Evolutionary conservation across 2,329 filamentous ascomycete genomes (phyloP), one percentile per base, ranked within the genome.

Genomic region (Hortaea sp.): DNA sequence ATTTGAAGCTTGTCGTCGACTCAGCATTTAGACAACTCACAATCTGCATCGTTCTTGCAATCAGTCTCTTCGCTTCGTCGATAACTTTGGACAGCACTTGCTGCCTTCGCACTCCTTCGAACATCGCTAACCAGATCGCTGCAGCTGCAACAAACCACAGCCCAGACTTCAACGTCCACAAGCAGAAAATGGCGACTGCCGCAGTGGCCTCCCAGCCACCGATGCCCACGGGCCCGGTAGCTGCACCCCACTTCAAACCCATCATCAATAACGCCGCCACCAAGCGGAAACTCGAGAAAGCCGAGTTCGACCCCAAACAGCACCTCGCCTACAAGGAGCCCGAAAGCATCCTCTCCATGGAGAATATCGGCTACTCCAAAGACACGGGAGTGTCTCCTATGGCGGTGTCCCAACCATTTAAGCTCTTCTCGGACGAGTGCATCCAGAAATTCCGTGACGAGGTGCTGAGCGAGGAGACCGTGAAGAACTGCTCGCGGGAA

Each of bases 331-430:
- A 73, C 60, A 66, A 71, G 44, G 59, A 70, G 10, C 71, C 74
- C 7, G 66, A 71, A 10, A 71, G 74, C 50, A 65, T 77, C 39
- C 64, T 77, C 54, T 76, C 69, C 12, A 84, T 84, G 79, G 70
- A 74, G 54, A 79, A 83, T 30, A 67, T 83, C 43, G 78, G 76
- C 1, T 75, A 76, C 37, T 58, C 69, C 2, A 69, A 76, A 32
- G 69, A 71, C 46, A 69, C 66, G 42, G 81, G 79, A 4, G 70
- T 84, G 28, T 84, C 81, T 1, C 72, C 73, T 1, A 68, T 79
- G 42, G 81, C 79, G 9, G 79, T 82, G 43, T 81, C 79, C 0
- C 76, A 82, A 48, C 79, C 80, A 0, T 84, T 84, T 60, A 69
- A 70, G 3, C 69, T 84, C 27, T 84, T 84, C 63, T 76, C 76